Evolutionary conservation across 2,329 filamentous ascomycete genomes (phyloP).

Genomic region (Penicillium thymicola): DNA sequence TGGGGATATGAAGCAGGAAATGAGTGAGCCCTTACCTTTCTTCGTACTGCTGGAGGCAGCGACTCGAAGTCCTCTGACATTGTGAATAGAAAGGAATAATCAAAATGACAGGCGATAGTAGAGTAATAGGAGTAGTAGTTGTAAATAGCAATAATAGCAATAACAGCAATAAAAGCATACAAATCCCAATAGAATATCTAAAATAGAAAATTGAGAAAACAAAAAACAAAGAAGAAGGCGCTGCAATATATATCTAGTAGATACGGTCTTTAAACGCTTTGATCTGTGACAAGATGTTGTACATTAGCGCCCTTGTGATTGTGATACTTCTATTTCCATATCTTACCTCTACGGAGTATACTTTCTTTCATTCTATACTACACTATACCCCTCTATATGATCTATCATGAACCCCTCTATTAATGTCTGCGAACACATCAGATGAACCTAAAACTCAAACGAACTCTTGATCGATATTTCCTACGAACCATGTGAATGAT

Average conservation of each 20-base stretch:
- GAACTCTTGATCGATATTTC: neutral
- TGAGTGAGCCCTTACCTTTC: constrained; percentile 52
- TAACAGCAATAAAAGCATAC: no score
- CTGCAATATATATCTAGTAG: no score
- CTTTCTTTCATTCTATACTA: neutral
- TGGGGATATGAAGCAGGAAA: neutral
- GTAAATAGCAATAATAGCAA: no score
- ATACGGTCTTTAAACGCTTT: neutral
- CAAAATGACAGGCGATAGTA: no score
- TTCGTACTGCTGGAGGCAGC: constrained; percentile 54
- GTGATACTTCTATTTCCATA: constrained; percentile 22
- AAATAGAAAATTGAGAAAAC: neutral
- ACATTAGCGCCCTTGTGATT: constrained; percentile 10
- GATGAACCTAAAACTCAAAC: neutral
- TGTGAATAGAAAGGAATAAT: neutral
- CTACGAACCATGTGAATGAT: neutral
- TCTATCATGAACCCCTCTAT: constrained; percentile 20
- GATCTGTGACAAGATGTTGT: constrained; percentile 4
- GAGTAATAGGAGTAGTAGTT: no score
- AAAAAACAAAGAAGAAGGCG: no score
- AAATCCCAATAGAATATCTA: neutral
- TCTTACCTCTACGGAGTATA: neutral
- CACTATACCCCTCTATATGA: constrained; percentile 12
- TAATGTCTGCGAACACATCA: neutral
- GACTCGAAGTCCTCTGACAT: constrained; percentile 46